Evolutionary conservation across 2,329 filamentous ascomycete genomes (phyloP).

Genomic region (Cladosporium sp.): DNA sequence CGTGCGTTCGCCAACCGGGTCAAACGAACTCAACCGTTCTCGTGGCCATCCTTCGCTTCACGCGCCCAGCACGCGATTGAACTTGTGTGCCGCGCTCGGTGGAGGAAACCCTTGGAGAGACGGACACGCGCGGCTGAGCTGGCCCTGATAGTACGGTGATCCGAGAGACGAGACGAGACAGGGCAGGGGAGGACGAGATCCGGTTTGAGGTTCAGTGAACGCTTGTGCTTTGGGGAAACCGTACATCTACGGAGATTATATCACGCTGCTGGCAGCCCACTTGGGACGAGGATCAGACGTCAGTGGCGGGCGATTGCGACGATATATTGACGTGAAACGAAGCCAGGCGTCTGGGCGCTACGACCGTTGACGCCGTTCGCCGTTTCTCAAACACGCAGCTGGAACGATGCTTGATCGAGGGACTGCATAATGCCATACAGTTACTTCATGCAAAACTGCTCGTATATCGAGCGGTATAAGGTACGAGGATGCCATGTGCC

Average conservation of each 20-base stretch:
- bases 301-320: constrained; percentile 13
- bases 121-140: neutral
- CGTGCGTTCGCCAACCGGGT: neutral
- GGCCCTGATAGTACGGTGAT: constrained; percentile 2
- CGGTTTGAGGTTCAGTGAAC: constrained; percentile 7
- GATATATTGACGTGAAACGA: constrained; percentile 5
- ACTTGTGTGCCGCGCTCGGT: constrained; percentile 4
- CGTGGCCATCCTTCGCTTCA: constrained; percentile 14
- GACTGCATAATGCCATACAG: neutral
- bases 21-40: constrained; percentile 3
- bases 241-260: constrained; percentile 1
- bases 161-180: constrained; percentile 1
- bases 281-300: constrained; percentile 4
- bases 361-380: constrained; percentile 10
- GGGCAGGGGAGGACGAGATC: neutral
- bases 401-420: neutral
- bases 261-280: constrained; percentile 1
- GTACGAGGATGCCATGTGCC: constrained; percentile 3
- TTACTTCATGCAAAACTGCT: neutral
- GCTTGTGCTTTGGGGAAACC: constrained; percentile 8
- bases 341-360: constrained; percentile 7
- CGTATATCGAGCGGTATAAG: neutral
- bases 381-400: neutral
- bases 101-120: neutral
- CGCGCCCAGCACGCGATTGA: constrained; percentile 13